phyloP scores from a whole-genome alignment of 2,329 filamentous ascomycete genomes.

The Aspergillus carbonarius region DNA sequence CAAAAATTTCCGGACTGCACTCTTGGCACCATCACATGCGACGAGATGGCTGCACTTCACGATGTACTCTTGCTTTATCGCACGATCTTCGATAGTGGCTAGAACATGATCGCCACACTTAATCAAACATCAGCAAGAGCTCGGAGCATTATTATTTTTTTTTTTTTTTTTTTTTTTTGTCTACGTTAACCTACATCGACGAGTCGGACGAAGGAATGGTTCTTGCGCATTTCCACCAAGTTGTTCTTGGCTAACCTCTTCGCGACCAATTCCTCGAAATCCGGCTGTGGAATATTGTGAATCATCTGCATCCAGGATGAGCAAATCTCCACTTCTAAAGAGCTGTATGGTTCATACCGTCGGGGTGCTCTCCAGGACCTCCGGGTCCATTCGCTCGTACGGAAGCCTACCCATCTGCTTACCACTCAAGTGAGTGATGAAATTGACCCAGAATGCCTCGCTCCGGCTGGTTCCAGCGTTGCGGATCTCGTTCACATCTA shows the following conservation, averaged over 20 bases:
- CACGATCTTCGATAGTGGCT: constrained; percentile 32
- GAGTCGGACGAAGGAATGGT: constrained; percentile 33
- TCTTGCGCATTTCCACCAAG: constrained; percentile 20
- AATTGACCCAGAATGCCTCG: constrained; percentile 45
- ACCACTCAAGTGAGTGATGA: constrained; percentile 40
- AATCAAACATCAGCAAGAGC: background rate
- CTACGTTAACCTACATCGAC: constrained; percentile 26
- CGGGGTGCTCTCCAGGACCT: constrained; percentile 37
- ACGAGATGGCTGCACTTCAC: constrained; percentile 36
- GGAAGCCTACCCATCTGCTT: constrained; percentile 38
- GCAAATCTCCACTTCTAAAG: background rate
- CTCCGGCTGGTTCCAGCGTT: constrained; percentile 16
- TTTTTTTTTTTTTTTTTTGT: rapidly evolving
- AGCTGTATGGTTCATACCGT: constrained; percentile 19
- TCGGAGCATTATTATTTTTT: too few species aligned
- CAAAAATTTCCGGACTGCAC: constrained; percentile 31
- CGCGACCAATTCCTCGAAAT: constrained; percentile 40
- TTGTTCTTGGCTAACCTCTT: constrained; percentile 20
- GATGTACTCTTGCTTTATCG: constrained; percentile 20
- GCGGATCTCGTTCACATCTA: constrained; percentile 27
- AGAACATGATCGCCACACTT: constrained; percentile 26
- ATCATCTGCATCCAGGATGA: constrained; percentile 33
- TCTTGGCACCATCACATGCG: constrained; percentile 39
- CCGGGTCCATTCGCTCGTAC: constrained; percentile 24
- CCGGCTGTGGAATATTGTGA: constrained; percentile 45